A percentile compares a stretch with the other conserved stretches of the same genome.
phyloP scores from a whole-genome alignment of 495 filamentous ascomycete species.

The Tuber melanosporum region DNA sequence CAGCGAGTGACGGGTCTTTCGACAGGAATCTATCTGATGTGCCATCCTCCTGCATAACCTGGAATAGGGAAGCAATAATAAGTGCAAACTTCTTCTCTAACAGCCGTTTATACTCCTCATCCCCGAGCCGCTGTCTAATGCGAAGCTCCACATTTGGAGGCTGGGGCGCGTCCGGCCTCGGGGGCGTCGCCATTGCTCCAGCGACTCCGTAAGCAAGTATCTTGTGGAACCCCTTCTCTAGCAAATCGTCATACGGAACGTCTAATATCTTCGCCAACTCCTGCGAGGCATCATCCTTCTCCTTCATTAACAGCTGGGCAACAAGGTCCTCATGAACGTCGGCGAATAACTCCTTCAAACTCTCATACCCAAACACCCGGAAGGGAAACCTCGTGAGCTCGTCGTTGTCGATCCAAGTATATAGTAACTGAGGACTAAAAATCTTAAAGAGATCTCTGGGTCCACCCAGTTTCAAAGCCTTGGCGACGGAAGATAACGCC shows the following conservation, averaged over 20 bases:
- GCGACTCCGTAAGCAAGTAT: conserved; percentile 77
- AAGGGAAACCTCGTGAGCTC: conserved; percentile 62
- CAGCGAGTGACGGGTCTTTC: conserved; percentile 54
- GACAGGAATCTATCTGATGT: conserved; percentile 63
- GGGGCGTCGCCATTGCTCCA: conserved; percentile 62
- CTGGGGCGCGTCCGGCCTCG: conserved; percentile 50
- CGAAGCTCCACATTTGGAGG: conserved; percentile 57
- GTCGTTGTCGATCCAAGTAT: conserved; percentile 60
- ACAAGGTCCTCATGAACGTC: conserved; percentile 73
- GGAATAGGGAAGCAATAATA: conserved; percentile 68
- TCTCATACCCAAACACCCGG: conserved; percentile 69
- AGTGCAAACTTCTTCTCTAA: conserved; percentile 64
- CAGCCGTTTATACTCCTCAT: conserved; percentile 54
- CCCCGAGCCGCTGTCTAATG: conserved; percentile 62
- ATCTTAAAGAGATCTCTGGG: conserved; percentile 70
- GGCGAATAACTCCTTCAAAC: conserved; percentile 59
- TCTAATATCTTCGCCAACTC: conserved; percentile 55
- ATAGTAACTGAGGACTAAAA: conserved; percentile 86
- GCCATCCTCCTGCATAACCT: conserved; percentile 63
- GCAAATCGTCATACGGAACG: conserved; percentile 51
- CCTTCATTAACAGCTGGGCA: conserved; percentile 79
- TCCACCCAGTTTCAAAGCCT: conserved; percentile 55
- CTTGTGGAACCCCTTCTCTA: conserved; percentile 67
- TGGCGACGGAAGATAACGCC: conserved; percentile 62
- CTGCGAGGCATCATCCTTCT: conserved; percentile 56